phyloP scores from a whole-genome alignment of 768 basidiomycete species.

The Mycena epipterygia region DNA sequence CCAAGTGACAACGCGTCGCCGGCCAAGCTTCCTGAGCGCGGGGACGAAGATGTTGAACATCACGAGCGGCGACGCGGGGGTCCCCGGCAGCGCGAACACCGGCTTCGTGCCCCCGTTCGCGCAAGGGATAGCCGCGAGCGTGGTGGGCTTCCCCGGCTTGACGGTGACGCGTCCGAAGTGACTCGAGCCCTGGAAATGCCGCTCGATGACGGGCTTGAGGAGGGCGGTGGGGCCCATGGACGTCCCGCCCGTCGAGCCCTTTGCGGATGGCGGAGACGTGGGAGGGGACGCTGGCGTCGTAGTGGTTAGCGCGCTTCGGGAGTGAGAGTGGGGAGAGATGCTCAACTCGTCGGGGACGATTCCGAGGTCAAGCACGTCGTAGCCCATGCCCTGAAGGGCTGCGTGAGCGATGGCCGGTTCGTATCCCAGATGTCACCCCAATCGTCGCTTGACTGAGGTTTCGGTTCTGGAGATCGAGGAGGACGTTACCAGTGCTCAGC shows the following conservation, averaged over 20 bases:
- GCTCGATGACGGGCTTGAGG: conserved; percentile 90
- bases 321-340: too few relatives aligned
- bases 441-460: conserved; percentile 45
- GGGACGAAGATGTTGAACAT: conserved; percentile 93
- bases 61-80: conserved; percentile 90
- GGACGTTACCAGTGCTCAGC: conserved; percentile 90
- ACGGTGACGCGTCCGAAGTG: conserved; percentile 91
- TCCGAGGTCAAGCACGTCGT: conserved; percentile 83
- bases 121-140: conserved; percentile 83
- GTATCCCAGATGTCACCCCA: conserved; percentile 90
- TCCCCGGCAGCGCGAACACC: conserved; percentile 89
- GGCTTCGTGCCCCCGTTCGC: conserved; percentile 67
- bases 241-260: conserved; percentile 89
- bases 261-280: conserved; percentile 70
- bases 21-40: conserved; percentile 80
- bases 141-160: conserved; percentile 91
- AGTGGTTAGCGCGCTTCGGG: too few relatives aligned
- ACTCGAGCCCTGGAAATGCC: conserved; percentile 78
- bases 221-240: conserved; percentile 93
- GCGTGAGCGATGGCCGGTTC: conserved; percentile 86
- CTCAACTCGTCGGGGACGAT: conserved; percentile 86
- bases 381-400: conserved; percentile 79
- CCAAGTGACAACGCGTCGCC: conserved; percentile 63
- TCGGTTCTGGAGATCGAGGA: conserved; percentile 70
- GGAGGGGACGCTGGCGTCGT: too few relatives aligned